A percentile compares a stretch with the other conserved stretches of the same genome.
phyloP scores from a whole-genome alignment of 176 grass and related monocot species.

The Lolium rigidum region DNA sequence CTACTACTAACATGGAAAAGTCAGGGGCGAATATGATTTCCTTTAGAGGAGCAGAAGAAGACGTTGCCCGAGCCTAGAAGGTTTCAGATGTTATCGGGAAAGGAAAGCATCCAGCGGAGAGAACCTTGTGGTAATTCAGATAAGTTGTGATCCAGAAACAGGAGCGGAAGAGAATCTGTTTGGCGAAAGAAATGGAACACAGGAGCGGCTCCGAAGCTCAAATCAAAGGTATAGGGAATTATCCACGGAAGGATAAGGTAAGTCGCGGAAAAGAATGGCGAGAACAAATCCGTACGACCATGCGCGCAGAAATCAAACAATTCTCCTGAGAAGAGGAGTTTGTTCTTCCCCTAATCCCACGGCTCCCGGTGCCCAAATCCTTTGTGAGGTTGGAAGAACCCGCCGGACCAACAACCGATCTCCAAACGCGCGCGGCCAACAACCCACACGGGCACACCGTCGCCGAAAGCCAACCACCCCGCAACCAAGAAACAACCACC shows the following conservation, averaged over 20 bases:
- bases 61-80: not conserved
- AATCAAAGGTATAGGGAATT: slow-evolving; percentile 37
- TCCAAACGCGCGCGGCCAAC: slow-evolving; percentile 38
- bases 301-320: not conserved
- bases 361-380: not conserved
- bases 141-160: slow-evolving; percentile 18
- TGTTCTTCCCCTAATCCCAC: not conserved
- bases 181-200: not conserved
- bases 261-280: slow-evolving; percentile 37
- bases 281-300: slow-evolving; percentile 21
- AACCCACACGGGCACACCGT: slow-evolving; percentile 24
- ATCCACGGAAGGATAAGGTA: not conserved
- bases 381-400: not conserved
- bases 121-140: slow-evolving; percentile 14
- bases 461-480: slow-evolving; percentile 41
- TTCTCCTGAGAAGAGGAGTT: not conserved
- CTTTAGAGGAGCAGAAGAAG: slow-evolving; percentile 28
- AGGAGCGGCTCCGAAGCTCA: not conserved
- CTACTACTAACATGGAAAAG: slow-evolving; percentile 44
- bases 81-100: slow-evolving; percentile 40
- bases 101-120: slow-evolving; percentile 40
- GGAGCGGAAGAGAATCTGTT: not conserved
- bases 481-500: not conserved
- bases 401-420: slow-evolving; percentile 42
- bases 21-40: slow-evolving; percentile 36